Base-by-base conservation (phyloP, 2,329 filamentous ascomycete species). In the Passalora sequoiae region DNA sequence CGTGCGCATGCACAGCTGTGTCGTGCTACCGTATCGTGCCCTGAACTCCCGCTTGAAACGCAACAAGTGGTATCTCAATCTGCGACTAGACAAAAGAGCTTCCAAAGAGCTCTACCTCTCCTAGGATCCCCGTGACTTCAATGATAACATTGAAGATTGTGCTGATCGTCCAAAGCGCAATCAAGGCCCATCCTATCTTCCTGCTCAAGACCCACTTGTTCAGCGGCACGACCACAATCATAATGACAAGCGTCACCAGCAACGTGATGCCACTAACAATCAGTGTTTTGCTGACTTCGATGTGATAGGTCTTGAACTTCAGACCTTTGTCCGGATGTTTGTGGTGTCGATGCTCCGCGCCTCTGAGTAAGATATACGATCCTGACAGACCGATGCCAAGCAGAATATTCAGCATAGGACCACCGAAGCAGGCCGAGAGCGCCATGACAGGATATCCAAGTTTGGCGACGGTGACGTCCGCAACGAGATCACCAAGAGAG, bases 371-470 rank as follows among this genome's bases (percentile, higher is more conserved):
- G 77, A 96, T 92, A 62, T 89, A 94, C 28, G 87, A 77, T 12
- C 92, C 92, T 19, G 85, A 86, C 3, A 97, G 73, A n/a, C 92
- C 92, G 40, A 98, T 89, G 0, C 92, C 92, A 3, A 98, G 77
- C 0, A 98, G 71, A 50, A 98, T 98, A 58, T 98, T 98, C 29
- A 98, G 77, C 88, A 98, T 91, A 0, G 92, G 92, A 0, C 92
- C 94, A n/a, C 92, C 92, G 63, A 98, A 96, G 63, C 92, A 98
- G 4, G 92, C 92, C 24, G 86, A 89, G 29, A 84, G 69, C 1
- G 92, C 92, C 92, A 98, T 98, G 50, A 98, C 89, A 0, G 92
- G 92, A 66, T 89, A 96, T 2, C 92, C 92, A 2, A 98, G 78
- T 24, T 87, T 80, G 3, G 92, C 92, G 27, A 98, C 86, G 0